A percentile compares a stretch with the other conserved stretches of the same genome.
Conservation (phyloP, 495 filamentous ascomycete species). For the Sordaria brevicollis region DNA sequence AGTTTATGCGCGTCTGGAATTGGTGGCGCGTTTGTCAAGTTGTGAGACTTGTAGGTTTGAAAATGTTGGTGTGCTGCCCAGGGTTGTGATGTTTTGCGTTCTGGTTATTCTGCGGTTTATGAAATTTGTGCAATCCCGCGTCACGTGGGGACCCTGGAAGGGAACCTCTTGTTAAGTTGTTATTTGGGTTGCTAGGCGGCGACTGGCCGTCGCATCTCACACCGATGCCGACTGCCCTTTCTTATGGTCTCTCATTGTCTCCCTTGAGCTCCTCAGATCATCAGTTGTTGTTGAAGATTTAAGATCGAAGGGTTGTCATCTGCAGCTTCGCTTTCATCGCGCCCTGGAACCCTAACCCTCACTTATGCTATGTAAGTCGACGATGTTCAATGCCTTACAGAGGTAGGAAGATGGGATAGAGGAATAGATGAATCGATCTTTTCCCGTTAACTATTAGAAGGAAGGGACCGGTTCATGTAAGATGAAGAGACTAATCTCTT, state of each 20-base stretch:
- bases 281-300: background rate
- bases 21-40: background rate
- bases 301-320: background rate
- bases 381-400: no score
- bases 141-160: background rate
- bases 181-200: background rate
- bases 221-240: background rate
- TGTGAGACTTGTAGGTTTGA: background rate
- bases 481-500: no score
- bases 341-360: background rate
- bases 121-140: background rate
- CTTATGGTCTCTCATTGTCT: background rate
- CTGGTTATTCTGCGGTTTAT: background rate
- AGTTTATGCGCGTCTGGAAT: background rate
- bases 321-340: background rate
- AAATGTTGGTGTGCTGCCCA: background rate
- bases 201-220: background rate
- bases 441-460: no score
- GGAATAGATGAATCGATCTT: no score
- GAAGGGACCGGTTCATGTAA: no score
- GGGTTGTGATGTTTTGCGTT: background rate
- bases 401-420: no score
- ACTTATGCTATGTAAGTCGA: background rate
- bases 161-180: background rate
- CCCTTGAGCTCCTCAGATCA: background rate